phyloP scores from a whole-genome alignment of 371 early-diverging fungal genomes.

The Actinomortierella ambigua region DNA sequence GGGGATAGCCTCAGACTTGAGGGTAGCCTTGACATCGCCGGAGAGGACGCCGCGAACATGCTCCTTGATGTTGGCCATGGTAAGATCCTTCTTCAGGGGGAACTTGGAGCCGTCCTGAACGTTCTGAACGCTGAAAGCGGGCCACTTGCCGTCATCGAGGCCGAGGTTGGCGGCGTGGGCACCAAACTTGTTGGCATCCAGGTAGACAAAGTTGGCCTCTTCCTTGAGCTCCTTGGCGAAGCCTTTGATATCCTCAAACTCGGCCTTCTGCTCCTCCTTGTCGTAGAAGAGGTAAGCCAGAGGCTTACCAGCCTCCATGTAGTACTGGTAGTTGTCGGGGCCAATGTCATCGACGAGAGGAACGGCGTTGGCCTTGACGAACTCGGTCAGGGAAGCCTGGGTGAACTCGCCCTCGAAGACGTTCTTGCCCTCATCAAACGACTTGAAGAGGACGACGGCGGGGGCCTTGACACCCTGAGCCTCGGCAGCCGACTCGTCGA shows the following conservation, averaged over 20 bases:
- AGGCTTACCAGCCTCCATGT: conserved; percentile 85
- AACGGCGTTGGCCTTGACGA: conserved; percentile 76
- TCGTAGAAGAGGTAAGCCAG: conserved; percentile 87
- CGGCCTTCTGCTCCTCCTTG: conserved; percentile 59
- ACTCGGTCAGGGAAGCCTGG: conserved; percentile 60
- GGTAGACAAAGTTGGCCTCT: conserved; percentile 86
- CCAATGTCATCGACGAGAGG: conserved; percentile 91
- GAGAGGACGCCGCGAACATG: conserved; percentile 70
- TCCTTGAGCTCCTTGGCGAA: conserved; percentile 89
- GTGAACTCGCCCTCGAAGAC: conserved; percentile 61
- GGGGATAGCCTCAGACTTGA: conserved; percentile 88
- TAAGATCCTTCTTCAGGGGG: conserved; percentile 78
- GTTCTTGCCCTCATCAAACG: conserved; percentile 87
- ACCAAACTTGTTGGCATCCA: conserved; percentile 86
- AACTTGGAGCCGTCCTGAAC: conserved; percentile 74
- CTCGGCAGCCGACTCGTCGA: conserved; percentile 56
- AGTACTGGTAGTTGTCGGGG: conserved; percentile 83
- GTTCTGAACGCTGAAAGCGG: conserved; percentile 90
- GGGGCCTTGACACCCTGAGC: conserved; percentile 66
- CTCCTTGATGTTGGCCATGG: conserved; percentile 56
- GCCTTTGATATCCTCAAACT: conserved; percentile 56
- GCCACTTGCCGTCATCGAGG: conserved; percentile 82
- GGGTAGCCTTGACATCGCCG: conserved; percentile 75
- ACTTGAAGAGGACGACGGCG: conserved; percentile 82
- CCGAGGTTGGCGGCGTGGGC: conserved; percentile 84